These are phyloP conservation scores for Claviceps pusilla DNA, from an alignment of 2,329 filamentous ascomycete species.

Conservation along the genomic window DNA sequence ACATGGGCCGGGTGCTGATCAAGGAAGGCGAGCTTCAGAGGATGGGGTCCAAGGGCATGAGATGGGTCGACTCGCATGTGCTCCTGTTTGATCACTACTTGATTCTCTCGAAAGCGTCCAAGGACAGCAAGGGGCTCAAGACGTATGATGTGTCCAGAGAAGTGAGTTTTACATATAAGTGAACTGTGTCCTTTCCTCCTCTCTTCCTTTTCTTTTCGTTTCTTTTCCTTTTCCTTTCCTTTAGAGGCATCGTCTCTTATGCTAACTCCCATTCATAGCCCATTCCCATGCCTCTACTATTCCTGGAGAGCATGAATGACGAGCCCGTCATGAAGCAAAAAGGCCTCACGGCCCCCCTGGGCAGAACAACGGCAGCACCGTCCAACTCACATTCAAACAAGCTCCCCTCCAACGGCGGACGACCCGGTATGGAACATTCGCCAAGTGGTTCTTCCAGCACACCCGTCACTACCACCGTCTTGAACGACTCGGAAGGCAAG, in stretches of 20 bases:
- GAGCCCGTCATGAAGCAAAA: slow-evolving; percentile 77
- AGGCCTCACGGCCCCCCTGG: slow-evolving; percentile 49
- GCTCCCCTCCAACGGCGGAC: slow-evolving; percentile 35
- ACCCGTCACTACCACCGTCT: slow-evolving; percentile 30
- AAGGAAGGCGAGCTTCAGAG: slow-evolving; percentile 79
- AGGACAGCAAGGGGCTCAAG: slow-evolving; percentile 56
- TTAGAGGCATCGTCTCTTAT: background rate
- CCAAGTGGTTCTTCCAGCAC: slow-evolving; percentile 51
- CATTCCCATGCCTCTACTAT: slow-evolving; percentile 90
- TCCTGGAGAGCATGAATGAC: slow-evolving; percentile 83
- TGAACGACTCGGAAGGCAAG: slow-evolving; percentile 61
- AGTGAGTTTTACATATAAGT: slow-evolving; percentile 27
- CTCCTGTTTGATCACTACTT: slow-evolving; percentile 94
- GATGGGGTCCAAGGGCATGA: slow-evolving; percentile 75
- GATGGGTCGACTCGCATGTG: slow-evolving; percentile 86
- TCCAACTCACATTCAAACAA: slow-evolving; percentile 45
- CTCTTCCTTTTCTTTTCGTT: no score
- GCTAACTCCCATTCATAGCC: slow-evolving; percentile 31
- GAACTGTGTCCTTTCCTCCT: no score
- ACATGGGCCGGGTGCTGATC: slow-evolving; percentile 82
- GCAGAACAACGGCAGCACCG: slow-evolving; percentile 44
- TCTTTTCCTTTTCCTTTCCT: no score
- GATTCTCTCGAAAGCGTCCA: slow-evolving; percentile 69
- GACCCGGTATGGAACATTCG: slow-evolving; percentile 50
- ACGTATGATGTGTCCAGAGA: slow-evolving; percentile 92